These are phyloP conservation scores for Crithidia expoeki DNA, from an alignment of 208 protist species.

Conservation along the genomic window DNA sequence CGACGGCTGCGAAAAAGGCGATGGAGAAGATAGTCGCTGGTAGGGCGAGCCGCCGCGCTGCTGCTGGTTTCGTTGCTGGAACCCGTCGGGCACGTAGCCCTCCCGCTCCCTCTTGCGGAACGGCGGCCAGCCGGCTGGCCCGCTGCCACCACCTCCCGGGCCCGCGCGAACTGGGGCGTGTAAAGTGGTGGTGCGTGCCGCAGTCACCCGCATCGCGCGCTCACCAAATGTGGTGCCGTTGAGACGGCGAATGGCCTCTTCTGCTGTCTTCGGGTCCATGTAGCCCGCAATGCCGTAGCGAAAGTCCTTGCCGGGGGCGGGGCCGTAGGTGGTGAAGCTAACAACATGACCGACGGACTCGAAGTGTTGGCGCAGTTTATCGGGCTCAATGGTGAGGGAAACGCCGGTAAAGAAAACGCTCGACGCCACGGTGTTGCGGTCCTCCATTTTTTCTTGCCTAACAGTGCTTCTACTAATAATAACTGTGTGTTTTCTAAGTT, in stretches of 20 bases:
- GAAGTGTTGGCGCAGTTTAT: constrained; percentile 78
- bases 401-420: constrained; percentile 89
- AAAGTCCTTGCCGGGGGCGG: constrained; percentile 70
- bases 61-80: neutral
- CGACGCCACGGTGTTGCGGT: constrained; percentile 18
- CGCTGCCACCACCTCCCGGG: constrained; percentile 26
- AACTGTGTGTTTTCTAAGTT: neutral
- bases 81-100: constrained; percentile 7
- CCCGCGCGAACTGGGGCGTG: constrained; percentile 25
- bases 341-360: constrained; percentile 84
- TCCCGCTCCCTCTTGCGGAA: constrained; percentile 41
- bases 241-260: constrained; percentile 75
- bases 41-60: neutral
- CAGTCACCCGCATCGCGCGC: constrained; percentile 66
- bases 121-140: constrained; percentile 25
- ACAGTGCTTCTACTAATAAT: neutral
- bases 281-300: constrained; percentile 82
- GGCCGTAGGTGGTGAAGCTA: constrained; percentile 67
- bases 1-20: neutral
- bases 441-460: constrained; percentile 24
- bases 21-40: neutral
- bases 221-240: constrained; percentile 79
- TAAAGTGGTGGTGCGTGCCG: constrained; percentile 31
- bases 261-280: constrained; percentile 73
- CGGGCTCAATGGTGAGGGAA: constrained; percentile 64